Evolutionary conservation across 306 rosid genomes (phyloP).

Genomic region (Gleditsia sinensis): DNA sequence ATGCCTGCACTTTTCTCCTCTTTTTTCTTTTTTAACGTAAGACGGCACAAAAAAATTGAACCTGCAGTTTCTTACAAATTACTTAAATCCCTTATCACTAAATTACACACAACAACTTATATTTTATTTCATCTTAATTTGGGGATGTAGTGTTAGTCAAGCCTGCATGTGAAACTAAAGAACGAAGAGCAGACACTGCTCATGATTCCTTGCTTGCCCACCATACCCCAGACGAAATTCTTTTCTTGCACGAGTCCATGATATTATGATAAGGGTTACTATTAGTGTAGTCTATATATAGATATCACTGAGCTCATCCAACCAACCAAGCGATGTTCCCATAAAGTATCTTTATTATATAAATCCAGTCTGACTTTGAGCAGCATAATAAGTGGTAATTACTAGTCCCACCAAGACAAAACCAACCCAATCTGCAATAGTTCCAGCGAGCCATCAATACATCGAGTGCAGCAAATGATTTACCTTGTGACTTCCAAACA

Average conservation of each 20-base stretch:
- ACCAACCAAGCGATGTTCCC: constrained; percentile 33
- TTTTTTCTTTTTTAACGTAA: neutral
- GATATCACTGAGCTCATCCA: constrained; percentile 26
- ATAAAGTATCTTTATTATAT: constrained; percentile 30
- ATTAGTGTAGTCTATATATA: neutral
- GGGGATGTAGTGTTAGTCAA: neutral
- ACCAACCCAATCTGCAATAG: constrained; percentile 33
- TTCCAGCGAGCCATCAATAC: constrained; percentile 34
- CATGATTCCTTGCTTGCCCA: constrained; percentile 43
- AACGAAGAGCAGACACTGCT: neutral
- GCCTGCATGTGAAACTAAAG: constrained; percentile 24
- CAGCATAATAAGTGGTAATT: constrained; percentile 36
- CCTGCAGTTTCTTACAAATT: too few relatives aligned
- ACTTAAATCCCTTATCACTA: too few relatives aligned
- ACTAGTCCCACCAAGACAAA: constrained; percentile 42
- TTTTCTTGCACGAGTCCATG: constrained; percentile 17
- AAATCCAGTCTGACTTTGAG: constrained; percentile 38
- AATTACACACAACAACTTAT: too few relatives aligned
- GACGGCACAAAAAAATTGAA: too few relatives aligned
- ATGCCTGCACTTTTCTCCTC: neutral
- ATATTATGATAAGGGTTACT: constrained; percentile 17
- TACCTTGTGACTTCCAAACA: constrained; percentile 54
- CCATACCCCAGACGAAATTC: constrained; percentile 18
- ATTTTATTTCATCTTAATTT: neutral
- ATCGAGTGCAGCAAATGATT: constrained; percentile 48